Conservation (phyloP, 2,329 filamentous ascomycete genomes). For the Ascochyta fabae region DNA sequence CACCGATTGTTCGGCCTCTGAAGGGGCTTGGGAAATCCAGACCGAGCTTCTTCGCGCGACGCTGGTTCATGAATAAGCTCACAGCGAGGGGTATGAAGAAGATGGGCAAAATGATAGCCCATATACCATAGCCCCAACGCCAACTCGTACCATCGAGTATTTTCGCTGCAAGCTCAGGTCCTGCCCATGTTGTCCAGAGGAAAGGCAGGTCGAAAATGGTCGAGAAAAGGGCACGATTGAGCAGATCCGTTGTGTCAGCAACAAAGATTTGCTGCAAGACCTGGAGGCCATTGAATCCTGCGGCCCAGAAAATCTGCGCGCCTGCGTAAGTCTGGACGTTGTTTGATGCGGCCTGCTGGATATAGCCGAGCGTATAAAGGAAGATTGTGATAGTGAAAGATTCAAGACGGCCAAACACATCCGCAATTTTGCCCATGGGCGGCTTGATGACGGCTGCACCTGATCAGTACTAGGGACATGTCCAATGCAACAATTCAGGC, state of each 20-base stretch:
- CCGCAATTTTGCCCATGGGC: constrained; percentile 66
- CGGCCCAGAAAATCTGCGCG: constrained; percentile 67
- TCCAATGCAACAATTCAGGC: neutral
- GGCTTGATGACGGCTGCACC: constrained; percentile 62
- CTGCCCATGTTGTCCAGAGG: constrained; percentile 67
- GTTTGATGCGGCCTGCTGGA: constrained; percentile 62
- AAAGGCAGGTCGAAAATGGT: constrained; percentile 66
- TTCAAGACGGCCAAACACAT: constrained; percentile 68
- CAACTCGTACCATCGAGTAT: constrained; percentile 59
- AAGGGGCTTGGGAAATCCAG: constrained; percentile 52
- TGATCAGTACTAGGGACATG: neutral
- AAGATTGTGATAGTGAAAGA: constrained; percentile 62
- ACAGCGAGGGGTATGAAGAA: constrained; percentile 62
- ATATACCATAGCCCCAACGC: constrained; percentile 70
- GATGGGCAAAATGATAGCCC: constrained; percentile 65
- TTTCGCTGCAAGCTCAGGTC: constrained; percentile 58
- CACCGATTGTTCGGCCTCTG: constrained; percentile 40
- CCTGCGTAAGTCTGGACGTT: constrained; percentile 60
- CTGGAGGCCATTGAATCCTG: constrained; percentile 65
- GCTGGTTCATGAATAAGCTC: constrained; percentile 60
- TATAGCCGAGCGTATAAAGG: constrained; percentile 64
- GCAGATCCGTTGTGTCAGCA: constrained; percentile 63
- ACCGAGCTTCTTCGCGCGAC: constrained; percentile 58
- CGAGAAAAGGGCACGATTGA: constrained; percentile 66
- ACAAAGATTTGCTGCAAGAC: constrained; percentile 70